These are phyloP conservation scores for Boletus reticulatus DNA, from an alignment of 768 basidiomycete genomes.

Conservation along the genomic window DNA sequence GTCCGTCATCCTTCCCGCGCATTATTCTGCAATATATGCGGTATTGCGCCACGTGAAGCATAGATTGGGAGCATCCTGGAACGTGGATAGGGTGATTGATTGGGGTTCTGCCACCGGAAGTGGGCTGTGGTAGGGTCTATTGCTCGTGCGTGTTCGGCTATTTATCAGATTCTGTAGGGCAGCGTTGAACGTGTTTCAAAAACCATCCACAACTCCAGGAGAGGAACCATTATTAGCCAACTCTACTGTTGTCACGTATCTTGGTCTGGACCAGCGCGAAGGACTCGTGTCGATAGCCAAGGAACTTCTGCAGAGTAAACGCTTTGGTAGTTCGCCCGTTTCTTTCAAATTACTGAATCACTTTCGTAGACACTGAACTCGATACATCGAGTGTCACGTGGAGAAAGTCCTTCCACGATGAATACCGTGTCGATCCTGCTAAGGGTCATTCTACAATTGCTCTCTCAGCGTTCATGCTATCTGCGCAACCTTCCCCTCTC, in stretches of 20 bases:
- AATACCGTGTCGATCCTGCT: conserved; percentile 38
- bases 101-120: conserved; percentile 85
- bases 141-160: background rate
- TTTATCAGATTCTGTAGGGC: conserved; percentile 49
- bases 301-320: conserved; percentile 56
- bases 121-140: conserved; percentile 66
- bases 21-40: conserved; percentile 78
- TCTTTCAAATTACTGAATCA: conserved; percentile 11
- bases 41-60: conserved; percentile 67
- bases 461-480: conserved; percentile 82
- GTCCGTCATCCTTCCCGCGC: conserved; percentile 79
- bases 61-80: conserved; percentile 63
- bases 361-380: conserved; percentile 44
- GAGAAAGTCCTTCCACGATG: conserved; percentile 56
- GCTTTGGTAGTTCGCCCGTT: background rate
- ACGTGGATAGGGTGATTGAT: conserved; percentile 64
- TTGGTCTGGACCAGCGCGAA: conserved; percentile 75
- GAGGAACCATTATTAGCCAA: conserved; percentile 41
- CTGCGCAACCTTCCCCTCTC: conserved; percentile 61
- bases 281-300: conserved; percentile 68
- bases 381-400: conserved; percentile 47
- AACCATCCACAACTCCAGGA: conserved; percentile 20
- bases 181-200: conserved; percentile 61
- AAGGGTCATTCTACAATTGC: conserved; percentile 59
- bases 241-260: conserved; percentile 58